These are phyloP conservation scores for Mesotaenium endlicherianum DNA, from an alignment of 139 green algal species.

Conservation along the genomic window DNA sequence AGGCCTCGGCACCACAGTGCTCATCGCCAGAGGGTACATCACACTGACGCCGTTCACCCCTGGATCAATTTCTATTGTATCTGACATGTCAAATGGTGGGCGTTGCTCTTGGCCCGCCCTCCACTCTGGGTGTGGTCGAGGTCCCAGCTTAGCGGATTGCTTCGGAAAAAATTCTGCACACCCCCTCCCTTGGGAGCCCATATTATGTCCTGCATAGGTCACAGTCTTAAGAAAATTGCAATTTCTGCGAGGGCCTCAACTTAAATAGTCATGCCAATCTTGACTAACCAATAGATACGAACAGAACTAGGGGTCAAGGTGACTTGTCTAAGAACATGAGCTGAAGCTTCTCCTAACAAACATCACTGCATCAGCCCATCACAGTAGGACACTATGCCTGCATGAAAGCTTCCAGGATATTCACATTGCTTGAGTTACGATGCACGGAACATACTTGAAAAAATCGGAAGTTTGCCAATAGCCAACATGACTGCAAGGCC, in stretches of 20 bases:
- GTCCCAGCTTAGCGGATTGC: background rate
- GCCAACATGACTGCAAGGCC: background rate
- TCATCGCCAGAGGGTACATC: conserved; percentile 81
- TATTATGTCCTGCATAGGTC: background rate
- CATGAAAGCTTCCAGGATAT: no score
- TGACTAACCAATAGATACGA: background rate
- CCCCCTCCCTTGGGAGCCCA: background rate
- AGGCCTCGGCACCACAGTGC: conserved; percentile 72
- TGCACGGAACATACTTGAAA: background rate
- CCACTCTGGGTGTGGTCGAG: conserved; percentile 25
- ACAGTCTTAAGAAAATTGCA: background rate
- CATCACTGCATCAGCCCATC: no score
- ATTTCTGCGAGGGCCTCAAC: background rate
- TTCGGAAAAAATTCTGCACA: background rate
- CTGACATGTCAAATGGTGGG: background rate
- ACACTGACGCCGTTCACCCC: background rate
- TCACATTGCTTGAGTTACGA: no score
- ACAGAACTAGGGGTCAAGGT: no score
- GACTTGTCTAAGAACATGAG: no score
- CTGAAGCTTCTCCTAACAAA: background rate
- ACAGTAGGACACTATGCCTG: no score
- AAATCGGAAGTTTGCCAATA: background rate
- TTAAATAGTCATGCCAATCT: background rate
- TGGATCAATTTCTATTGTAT: background rate
- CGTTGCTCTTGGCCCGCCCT: background rate